phyloP scores from a whole-genome alignment of 73 alveolate genomes.

The Paramecium biaurelia region DNA sequence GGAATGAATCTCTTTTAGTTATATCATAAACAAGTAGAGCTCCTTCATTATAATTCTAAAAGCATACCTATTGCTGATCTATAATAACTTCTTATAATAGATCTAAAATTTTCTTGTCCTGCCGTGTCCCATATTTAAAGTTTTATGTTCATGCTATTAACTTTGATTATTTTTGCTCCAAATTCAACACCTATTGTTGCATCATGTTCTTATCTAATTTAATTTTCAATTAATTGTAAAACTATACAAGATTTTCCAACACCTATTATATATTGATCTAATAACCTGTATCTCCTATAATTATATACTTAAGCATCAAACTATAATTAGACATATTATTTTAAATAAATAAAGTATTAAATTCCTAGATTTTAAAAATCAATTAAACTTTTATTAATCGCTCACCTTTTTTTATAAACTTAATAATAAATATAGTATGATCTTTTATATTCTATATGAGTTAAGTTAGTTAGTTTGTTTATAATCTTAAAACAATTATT shows the following conservation, averaged over 20 bases:
- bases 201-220: slow-evolving; percentile 70
- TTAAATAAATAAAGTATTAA: background rate
- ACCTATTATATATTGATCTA: slow-evolving; percentile 10
- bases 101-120: slow-evolving; percentile 71
- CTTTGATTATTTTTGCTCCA: slow-evolving; percentile 70
- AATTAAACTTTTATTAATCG: background rate
- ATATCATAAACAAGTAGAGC: slow-evolving; percentile 75
- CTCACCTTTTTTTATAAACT: background rate
- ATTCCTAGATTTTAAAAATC: background rate
- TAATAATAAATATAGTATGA: background rate
- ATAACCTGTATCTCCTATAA: slow-evolving; percentile 76
- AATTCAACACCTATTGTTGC: slow-evolving; percentile 76
- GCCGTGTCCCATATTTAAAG: slow-evolving; percentile 80
- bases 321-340: slow-evolving; percentile 60
- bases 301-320: slow-evolving; percentile 70
- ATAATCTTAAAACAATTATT: background rate
- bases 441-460: background rate
- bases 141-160: slow-evolving; percentile 66
- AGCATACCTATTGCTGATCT: slow-evolving; percentile 64
- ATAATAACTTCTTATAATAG: slow-evolving; percentile 70
- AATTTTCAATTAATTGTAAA: slow-evolving; percentile 69
- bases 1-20: slow-evolving; percentile 67
- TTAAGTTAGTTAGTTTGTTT: background rate
- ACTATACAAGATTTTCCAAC: slow-evolving; percentile 76
- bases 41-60: background rate